Conservation (phyloP, 78 protist species). For the Goniomonas avonlea region DNA sequence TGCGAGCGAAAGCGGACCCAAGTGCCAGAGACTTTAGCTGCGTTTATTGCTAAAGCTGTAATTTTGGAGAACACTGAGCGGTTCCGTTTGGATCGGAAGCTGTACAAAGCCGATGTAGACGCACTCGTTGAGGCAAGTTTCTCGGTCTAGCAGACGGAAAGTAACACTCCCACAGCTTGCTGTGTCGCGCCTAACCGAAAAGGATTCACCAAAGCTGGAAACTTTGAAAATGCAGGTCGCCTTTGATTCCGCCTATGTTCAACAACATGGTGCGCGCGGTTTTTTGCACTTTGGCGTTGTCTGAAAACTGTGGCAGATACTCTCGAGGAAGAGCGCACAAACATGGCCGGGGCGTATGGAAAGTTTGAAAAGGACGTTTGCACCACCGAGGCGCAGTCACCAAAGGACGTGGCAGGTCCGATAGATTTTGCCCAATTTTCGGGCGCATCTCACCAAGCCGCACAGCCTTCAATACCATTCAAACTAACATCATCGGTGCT, state of each 20-base stretch:
- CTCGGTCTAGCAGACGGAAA: too few species aligned
- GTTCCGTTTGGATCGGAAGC: background rate
- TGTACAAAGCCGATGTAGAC: background rate
- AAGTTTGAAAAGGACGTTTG: too few species aligned
- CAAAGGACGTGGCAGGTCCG: too few species aligned
- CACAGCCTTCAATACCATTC: too few species aligned
- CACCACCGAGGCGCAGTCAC: too few species aligned
- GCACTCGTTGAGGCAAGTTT: background rate
- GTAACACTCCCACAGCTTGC: background rate
- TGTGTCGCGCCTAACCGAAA: background rate
- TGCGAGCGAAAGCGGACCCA: background rate
- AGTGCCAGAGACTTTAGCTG: background rate
- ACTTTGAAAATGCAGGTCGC: background rate
- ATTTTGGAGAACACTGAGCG: background rate
- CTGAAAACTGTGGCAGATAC: too few species aligned
- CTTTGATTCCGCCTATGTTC: slow-evolving; percentile 2
- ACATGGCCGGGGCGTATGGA: too few species aligned
- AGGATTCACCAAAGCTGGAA: background rate
- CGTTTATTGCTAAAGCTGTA: slow-evolving; percentile 4
- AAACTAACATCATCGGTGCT: background rate
- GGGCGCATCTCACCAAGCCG: too few species aligned
- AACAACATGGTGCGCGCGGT: background rate
- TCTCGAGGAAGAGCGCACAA: too few species aligned
- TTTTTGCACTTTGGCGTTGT: too few species aligned
- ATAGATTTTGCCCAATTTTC: too few species aligned